Conservation (phyloP, 352 stramenopile genomes). For the Phytopythium ostracodes region DNA sequence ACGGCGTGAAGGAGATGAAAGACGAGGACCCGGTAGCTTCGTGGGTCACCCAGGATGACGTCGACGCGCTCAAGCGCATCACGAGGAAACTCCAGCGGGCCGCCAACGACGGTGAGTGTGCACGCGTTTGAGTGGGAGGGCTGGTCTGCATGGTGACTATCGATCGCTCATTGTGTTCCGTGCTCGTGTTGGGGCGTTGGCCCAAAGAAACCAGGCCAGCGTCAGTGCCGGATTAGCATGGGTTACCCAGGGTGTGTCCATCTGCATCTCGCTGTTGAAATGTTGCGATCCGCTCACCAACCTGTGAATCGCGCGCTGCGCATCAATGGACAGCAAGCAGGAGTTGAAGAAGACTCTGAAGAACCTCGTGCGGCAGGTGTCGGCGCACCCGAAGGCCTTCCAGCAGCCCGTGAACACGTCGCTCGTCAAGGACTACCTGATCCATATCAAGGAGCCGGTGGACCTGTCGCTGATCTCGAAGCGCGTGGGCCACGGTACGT, state of each 20-base stretch:
- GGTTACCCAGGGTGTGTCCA: background rate
- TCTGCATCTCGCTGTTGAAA: background rate
- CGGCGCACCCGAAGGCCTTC: conserved; percentile 94
- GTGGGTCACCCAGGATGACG: background rate
- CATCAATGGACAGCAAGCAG: background rate
- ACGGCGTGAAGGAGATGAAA: background rate
- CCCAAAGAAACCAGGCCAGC: background rate
- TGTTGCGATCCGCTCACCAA: background rate
- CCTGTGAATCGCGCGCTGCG: background rate
- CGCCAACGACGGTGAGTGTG: background rate
- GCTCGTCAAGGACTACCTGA: conserved; percentile 95
- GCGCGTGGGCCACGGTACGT: conserved; percentile 79
- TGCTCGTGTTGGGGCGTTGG: background rate
- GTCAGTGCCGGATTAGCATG: background rate
- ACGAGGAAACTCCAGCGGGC: background rate
- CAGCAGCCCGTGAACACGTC: conserved; percentile 94
- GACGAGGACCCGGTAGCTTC: background rate
- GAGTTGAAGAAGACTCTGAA: conserved; percentile 72
- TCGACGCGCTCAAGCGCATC: background rate
- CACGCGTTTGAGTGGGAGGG: too few species aligned
- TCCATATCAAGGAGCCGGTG: conserved; percentile 95
- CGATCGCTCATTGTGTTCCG: background rate
- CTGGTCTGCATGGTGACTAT: too few species aligned
- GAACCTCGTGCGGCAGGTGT: conserved; percentile 86
- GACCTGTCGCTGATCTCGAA: conserved; percentile 79